These are phyloP conservation scores for Russula brevipes DNA, from an alignment of 768 basidiomycete genomes.

Conservation along the genomic window DNA sequence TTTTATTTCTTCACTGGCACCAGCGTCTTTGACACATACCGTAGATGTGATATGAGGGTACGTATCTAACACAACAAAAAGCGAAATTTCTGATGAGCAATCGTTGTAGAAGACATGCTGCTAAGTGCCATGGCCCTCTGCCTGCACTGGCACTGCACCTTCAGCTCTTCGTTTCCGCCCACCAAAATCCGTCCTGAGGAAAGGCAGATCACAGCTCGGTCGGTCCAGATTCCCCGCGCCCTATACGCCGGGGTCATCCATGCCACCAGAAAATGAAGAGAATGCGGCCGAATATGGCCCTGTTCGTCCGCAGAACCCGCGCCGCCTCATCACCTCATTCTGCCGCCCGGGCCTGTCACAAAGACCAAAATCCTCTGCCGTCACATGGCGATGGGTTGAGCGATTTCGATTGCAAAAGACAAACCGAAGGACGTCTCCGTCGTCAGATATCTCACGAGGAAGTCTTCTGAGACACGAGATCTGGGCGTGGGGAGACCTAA, in stretches of 20 bases:
- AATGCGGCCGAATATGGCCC: slow-evolving; percentile 35
- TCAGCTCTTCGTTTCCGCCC: slow-evolving; percentile 4
- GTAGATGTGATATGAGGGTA: too few relatives aligned
- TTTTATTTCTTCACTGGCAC: too few relatives aligned
- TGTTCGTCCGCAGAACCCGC: slow-evolving; percentile 19
- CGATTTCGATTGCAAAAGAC: slow-evolving; percentile 36
- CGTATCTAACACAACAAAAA: too few relatives aligned
- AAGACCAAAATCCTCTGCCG: too few relatives aligned
- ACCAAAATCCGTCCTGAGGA: slow-evolving; percentile 20
- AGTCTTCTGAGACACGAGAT: slow-evolving; percentile 35
- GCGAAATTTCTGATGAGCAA: too few relatives aligned
- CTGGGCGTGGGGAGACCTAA: slow-evolving; percentile 33
- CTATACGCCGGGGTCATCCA: slow-evolving; percentile 23
- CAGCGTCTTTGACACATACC: too few relatives aligned
- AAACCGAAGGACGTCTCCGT: slow-evolving; percentile 44
- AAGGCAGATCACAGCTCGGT: slow-evolving; percentile 11
- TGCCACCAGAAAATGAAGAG: slow-evolving; percentile 23
- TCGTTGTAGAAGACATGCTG: too few relatives aligned
- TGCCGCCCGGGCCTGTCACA: too few relatives aligned
- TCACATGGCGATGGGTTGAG: slow-evolving; percentile 26
- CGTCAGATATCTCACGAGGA: slow-evolving; percentile 41
- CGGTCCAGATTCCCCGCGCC: slow-evolving; percentile 1
- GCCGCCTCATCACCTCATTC: too few relatives aligned
- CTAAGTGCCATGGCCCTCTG: too few relatives aligned
- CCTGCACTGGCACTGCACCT: slow-evolving; percentile 11